Evolutionary conservation across 306 rosid genomes (phyloP), one percentile per base, ranked within the genome.

Genomic region (Malus sylvestris): DNA sequence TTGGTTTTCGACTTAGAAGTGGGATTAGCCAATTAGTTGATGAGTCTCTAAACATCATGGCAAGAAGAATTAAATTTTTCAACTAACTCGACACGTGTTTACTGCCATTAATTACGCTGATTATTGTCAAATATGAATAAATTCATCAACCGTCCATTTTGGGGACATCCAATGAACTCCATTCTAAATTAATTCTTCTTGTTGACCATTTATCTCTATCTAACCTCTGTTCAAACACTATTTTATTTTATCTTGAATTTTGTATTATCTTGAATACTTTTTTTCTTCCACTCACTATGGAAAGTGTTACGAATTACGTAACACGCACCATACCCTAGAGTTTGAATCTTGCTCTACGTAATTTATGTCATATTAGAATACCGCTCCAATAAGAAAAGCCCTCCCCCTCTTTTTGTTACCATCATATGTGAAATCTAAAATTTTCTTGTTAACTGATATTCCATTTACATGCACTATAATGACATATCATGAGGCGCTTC

Each of bases 401-500:
- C 18, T 2, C 53, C 53, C 53, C 16, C 53, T 49, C 19, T 15
- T 15, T 49, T 49, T 14, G 19, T 49, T 49, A 49, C 16, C 53
- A 14, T 49, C 6, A 46, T 14, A 46, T 46, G 53, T 13, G 5
- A 49, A 49, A 15, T 49, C 18, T 49, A 49, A 49, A 49, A 15
- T 49, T 49, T 6, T 49, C 53, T 14, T 15, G 8, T 49, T 49
- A 49, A 49, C 53, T 49, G 3, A 46, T 15, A 46, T 14, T 46
- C 7, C 52, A 46, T 14, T 46, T 46, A 14, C 18, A 14, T 14
- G 16, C 52, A 46, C 52, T 46, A 46, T 13, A 46, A 46, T 46
- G 38, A 35, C 38, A 35, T 35, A 1, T 35, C 38, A 35, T 63
- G 65, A 75, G 80, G 94, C 94, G 70, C 69, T 87, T 85, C 85